A percentile compares a stretch with the other conserved stretches of the same genome.
phyloP scores from a whole-genome alignment of 306 rosid species.

The Comarum palustre region DNA sequence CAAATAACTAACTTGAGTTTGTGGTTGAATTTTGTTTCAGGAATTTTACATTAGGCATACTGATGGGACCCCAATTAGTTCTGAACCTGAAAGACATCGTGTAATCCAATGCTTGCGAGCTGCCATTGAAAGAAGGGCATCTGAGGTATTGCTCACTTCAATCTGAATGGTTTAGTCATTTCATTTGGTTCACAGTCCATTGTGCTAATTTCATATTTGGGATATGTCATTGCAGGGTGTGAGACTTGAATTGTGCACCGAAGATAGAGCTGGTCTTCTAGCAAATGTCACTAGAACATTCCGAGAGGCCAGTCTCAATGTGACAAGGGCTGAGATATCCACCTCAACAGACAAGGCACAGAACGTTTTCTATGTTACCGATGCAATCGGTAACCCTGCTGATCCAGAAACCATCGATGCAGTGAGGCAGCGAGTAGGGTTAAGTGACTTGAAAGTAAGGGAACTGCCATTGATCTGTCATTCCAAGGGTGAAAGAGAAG shows the following conservation, averaged over 20 bases:
- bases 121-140: conserved; percentile 79
- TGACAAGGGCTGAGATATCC: conserved; percentile 83
- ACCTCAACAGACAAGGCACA: conserved; percentile 46
- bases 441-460: conserved; percentile 62
- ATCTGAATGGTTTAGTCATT: not conserved
- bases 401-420: conserved; percentile 59
- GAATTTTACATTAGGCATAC: conserved; percentile 84
- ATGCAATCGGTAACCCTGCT: conserved; percentile 57
- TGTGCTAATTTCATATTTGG: not conserved
- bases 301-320: conserved; percentile 81
- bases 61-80: conserved; percentile 95
- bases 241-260: conserved; percentile 59
- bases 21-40: conserved; percentile 30
- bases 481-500: conserved; percentile 48
- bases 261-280: conserved; percentile 63
- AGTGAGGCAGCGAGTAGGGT: conserved; percentile 67
- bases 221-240: conserved; percentile 54
- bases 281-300: conserved; percentile 88
- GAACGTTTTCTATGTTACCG: conserved; percentile 78
- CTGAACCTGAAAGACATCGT: conserved; percentile 82
- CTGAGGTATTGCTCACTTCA: conserved; percentile 48
- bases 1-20: not conserved
- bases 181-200: not conserved
- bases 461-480: conserved; percentile 55
- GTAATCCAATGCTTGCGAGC: conserved; percentile 88